Conservation (phyloP, 208 protist genomes). For the Wallacemonas sp. region DNA sequence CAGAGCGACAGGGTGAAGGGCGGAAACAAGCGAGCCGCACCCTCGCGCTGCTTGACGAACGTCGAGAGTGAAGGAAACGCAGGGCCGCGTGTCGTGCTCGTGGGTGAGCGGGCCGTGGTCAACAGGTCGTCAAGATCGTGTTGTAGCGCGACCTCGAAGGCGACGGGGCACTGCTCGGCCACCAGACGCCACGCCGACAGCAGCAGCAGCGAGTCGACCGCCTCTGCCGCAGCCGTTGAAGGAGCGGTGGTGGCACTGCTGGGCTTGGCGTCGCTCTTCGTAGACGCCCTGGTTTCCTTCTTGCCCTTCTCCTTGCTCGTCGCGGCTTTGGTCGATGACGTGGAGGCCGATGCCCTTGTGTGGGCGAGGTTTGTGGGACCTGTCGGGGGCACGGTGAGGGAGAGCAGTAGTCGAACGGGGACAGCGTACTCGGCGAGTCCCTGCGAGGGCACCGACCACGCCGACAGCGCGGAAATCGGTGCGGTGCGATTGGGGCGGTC, state of each 20-base stretch:
- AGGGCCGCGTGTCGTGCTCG: background rate
- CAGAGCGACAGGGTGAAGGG: conserved; percentile 10
- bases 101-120: background rate
- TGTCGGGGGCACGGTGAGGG: conserved; percentile 6
- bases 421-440: conserved; percentile 20
- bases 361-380: background rate
- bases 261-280: no score
- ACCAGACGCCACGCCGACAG: conserved; percentile 9
- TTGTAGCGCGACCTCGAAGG: background rate
- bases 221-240: background rate
- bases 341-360: background rate
- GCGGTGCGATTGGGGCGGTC: conserved; percentile 11
- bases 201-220: background rate
- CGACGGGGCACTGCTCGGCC: conserved; percentile 1
- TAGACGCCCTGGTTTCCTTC: background rate
- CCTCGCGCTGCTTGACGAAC: conserved; percentile 11
- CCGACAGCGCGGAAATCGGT: background rate
- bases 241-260: no score
- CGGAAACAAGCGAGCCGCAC: background rate
- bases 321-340: background rate
- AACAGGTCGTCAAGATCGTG: conserved; percentile 5
- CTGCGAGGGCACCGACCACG: background rate
- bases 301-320: background rate
- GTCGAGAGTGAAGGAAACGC: background rate
- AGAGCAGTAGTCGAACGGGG: conserved; percentile 8